These are phyloP conservation scores for Lodderomyces metapsilosis DNA, from an alignment of 1,139 yeast species.

Conservation along the genomic window DNA sequence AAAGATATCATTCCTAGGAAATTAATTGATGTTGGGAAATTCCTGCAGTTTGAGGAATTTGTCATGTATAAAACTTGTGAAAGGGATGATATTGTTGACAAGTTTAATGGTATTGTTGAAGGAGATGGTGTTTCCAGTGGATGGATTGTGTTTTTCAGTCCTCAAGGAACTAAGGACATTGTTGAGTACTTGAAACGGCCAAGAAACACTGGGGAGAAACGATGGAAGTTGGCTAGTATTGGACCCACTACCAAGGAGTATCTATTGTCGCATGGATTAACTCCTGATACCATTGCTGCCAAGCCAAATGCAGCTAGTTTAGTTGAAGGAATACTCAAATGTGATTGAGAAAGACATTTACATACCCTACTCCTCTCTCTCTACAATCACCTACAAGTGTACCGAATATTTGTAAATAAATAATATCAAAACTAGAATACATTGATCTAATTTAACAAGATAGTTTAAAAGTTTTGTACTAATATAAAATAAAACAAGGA, in stretches of 20 bases:
- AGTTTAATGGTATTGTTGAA: conserved; percentile 24
- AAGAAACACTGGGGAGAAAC: not conserved
- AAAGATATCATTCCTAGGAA: conserved; percentile 76
- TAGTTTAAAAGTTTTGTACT: too few relatives aligned
- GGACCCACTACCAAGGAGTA: conserved; percentile 90
- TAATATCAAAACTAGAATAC: too few relatives aligned
- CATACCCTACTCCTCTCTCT: too few relatives aligned
- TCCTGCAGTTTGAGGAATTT: conserved; percentile 53
- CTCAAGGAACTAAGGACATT: conserved; percentile 76
- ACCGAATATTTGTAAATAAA: too few relatives aligned
- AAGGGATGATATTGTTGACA: conserved; percentile 42
- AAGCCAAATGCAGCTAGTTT: conserved; percentile 73
- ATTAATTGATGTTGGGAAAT: conserved; percentile 37
- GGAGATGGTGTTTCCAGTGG: conserved; percentile 16
- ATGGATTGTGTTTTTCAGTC: conserved; percentile 88
- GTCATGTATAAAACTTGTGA: conserved; percentile 69
- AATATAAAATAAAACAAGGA: too few relatives aligned
- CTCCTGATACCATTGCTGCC: conserved; percentile 62
- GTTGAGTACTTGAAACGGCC: conserved; percentile 40
- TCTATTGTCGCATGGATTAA: conserved; percentile 47
- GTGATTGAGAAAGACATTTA: conserved; percentile 11
- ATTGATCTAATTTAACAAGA: too few relatives aligned
- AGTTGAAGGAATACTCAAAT: conserved; percentile 30
- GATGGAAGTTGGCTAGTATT: conserved; percentile 65
- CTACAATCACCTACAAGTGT: too few relatives aligned